Conservation (phyloP, 1,284 basidiomycete species). For the Tilletia horrida region DNA sequence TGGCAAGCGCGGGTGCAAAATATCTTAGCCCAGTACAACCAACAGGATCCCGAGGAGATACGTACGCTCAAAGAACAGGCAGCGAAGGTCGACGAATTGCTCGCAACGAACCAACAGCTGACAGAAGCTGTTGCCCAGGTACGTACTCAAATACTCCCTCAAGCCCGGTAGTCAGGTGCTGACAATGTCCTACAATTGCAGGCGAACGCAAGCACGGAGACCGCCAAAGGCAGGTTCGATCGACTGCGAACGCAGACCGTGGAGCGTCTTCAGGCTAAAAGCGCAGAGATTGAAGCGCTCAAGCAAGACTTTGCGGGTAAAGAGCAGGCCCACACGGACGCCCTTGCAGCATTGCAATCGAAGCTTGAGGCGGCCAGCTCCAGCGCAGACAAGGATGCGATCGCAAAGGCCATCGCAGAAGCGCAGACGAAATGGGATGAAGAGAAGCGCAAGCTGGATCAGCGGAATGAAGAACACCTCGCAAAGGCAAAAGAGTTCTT, state of each 20-base stretch:
- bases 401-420: constrained; percentile 29
- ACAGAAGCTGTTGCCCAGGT: constrained; percentile 17
- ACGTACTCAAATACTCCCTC: background rate
- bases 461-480: constrained; percentile 38
- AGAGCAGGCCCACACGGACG: constrained; percentile 54
- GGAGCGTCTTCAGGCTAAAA: constrained; percentile 57
- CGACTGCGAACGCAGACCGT: constrained; percentile 55
- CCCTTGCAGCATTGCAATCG: constrained; percentile 50
- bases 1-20: constrained; percentile 83
- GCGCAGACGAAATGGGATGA: constrained; percentile 40
- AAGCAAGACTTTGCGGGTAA: constrained; percentile 28
- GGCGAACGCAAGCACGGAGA: constrained; percentile 65
- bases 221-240: constrained; percentile 70
- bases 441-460: constrained; percentile 33
- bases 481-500: constrained; percentile 37
- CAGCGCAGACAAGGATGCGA: constrained; percentile 25
- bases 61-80: constrained; percentile 48
- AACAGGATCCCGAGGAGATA: constrained; percentile 70
- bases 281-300: constrained; percentile 24
- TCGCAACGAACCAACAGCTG: constrained; percentile 24
- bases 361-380: constrained; percentile 53
- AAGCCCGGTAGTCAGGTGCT: background rate
- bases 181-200: constrained; percentile 29
- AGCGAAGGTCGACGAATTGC: constrained; percentile 27
- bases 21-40: constrained; percentile 80